Base-by-base conservation (phyloP, 169 alveolate species). In the Cyclospora cayetanensis region DNA sequence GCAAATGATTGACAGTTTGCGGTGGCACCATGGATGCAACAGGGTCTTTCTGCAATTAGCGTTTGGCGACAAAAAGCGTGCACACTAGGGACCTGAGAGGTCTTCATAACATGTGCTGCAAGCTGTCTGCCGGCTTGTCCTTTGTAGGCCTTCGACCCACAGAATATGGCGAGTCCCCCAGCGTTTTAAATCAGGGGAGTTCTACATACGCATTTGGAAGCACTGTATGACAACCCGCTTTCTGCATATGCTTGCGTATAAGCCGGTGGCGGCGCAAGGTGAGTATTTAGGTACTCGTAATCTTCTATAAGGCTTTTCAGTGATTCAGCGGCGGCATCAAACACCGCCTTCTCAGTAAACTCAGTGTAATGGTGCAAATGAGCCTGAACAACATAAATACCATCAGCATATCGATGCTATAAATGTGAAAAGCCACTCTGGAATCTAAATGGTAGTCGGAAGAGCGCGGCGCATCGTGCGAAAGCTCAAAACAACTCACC, bases 291-390 rank as follows among this genome's bases (percentile, higher is more conserved):
- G 35, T 52, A 72, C 20, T 86, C 20, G 35, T 88, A 88, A 50
- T 72, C 88, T 22, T 41, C 79, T 37, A 52, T 29, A 4, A 88
- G 88, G 18, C 39, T 22, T 25, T 50, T 22, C 29, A 88, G 72
- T 18, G 76, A 34, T 31, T 77, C 92, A 35, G 76, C 74, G 18
- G 92, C 92, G 27, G 63, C 52, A 46, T 50, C 68, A 37, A 88
- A 39, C 52, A 15, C 82, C 27, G 43, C 84, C n/a, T 20, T 27
- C 11, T 74, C 90, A 53, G 76, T 27, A 15, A 35, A 89, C 25
- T 60, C 76, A 7, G 84, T 68, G 72, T 89, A 89, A 52, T 89
- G 93, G 31, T 89, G 93, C 63, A 89, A 34, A 42, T 89, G 93
- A 4, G 93, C 93, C 93, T 89, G 90, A 25, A 76, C 1, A 34